Conservation (phyloP, 192 early-diverging fungal species). For the Coemansia sp. region DNA sequence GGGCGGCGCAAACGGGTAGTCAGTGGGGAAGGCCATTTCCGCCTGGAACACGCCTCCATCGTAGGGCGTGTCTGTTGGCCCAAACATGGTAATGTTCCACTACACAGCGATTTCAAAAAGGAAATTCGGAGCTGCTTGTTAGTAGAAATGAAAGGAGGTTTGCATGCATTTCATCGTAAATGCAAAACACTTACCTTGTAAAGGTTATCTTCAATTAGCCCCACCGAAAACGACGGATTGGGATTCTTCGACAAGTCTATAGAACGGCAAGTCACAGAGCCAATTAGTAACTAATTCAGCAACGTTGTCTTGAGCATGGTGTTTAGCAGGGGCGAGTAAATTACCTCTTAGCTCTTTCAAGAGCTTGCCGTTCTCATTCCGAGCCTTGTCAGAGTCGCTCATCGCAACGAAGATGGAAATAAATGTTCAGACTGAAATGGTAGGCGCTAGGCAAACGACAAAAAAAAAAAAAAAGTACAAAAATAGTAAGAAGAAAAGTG, state of each 20-base stretch:
- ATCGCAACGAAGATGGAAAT: not conserved
- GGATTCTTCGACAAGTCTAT: slow-evolving; percentile 74
- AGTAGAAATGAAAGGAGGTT: not conserved
- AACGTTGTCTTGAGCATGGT: not conserved
- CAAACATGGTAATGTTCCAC: slow-evolving; percentile 91
- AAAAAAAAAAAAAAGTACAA: not conserved
- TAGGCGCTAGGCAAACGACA: not conserved
- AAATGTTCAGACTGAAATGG: not conserved
- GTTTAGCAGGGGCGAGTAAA: not conserved
- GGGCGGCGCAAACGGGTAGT: slow-evolving; percentile 88
- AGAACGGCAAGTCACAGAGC: not conserved
- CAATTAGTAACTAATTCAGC: not conserved
- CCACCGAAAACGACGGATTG: slow-evolving; percentile 87
- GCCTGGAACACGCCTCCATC: slow-evolving; percentile 97
- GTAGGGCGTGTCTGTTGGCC: slow-evolving; percentile 82
- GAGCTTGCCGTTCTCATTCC: slow-evolving; percentile 27
- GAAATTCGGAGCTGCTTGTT: too few species aligned
- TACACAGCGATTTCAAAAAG: slow-evolving; percentile 25
- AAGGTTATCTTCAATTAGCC: slow-evolving; percentile 80
- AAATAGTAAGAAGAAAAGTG: not conserved
- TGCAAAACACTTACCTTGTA: slow-evolving; percentile 68
- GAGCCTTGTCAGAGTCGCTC: not conserved
- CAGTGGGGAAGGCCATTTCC: slow-evolving; percentile 63
- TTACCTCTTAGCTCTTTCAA: slow-evolving; percentile 36
- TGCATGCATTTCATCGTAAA: not conserved